A percentile compares a stretch with the other conserved stretches of the same genome.
phyloP scores from a whole-genome alignment of 2,329 filamentous ascomycete species.

The Trichoderma citrinoviride region DNA sequence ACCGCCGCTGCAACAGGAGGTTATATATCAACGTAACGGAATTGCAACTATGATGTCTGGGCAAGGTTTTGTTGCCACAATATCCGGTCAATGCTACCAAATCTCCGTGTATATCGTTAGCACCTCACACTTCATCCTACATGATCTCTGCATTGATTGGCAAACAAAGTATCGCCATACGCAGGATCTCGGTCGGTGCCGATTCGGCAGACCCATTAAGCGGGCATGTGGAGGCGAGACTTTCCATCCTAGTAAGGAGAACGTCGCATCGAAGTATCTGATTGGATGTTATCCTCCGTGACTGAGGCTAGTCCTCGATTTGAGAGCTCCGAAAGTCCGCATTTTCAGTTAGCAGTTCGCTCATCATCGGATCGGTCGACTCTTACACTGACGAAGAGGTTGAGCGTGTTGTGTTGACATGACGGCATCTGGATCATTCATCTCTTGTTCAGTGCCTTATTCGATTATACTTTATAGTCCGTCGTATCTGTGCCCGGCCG shows the following conservation, averaged over 20 bases:
- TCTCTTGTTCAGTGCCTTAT: not conserved
- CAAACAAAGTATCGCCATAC: not conserved
- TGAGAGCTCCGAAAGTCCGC: conserved; percentile 1
- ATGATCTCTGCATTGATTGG: not conserved
- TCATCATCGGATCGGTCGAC: too few species aligned
- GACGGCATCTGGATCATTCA: not conserved
- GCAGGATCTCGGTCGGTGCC: not conserved
- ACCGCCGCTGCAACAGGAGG: not conserved
- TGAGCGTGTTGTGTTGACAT: not conserved
- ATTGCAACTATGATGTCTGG: not conserved
- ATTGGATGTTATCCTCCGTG: not conserved
- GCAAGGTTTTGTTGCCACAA: not conserved
- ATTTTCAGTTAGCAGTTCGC: not conserved
- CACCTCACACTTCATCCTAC: not conserved
- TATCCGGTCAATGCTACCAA: not conserved
- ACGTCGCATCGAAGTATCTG: not conserved
- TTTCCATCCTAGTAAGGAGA: not conserved
- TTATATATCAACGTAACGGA: not conserved
- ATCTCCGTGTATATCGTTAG: conserved; percentile 2
- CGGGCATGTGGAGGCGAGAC: not conserved
- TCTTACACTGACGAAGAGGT: not conserved
- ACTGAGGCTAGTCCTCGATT: not conserved
- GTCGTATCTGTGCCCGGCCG: too few species aligned
- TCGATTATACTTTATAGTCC: not conserved
- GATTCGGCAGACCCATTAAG: conserved; percentile 4